phyloP scores from a whole-genome alignment of 2,329 filamentous ascomycete species.

The Trichocomaceae sp. region DNA sequence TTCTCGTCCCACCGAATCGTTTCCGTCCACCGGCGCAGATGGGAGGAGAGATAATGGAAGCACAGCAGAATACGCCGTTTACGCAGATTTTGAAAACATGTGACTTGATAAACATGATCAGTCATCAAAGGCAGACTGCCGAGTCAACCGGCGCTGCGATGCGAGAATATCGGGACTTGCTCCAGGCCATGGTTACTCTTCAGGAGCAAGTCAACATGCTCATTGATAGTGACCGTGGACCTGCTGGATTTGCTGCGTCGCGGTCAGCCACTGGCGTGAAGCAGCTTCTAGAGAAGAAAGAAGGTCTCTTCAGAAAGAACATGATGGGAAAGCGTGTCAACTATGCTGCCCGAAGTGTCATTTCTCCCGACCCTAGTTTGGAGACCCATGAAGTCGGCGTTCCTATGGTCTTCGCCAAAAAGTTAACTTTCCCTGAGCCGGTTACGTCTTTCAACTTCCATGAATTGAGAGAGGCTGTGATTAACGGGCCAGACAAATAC shows the following conservation, averaged over 20 bases:
- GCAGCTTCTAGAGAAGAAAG: slow-evolving; percentile 96
- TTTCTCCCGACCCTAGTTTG: slow-evolving; percentile 96
- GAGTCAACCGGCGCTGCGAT: slow-evolving; percentile 41
- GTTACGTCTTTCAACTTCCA: slow-evolving; percentile 97
- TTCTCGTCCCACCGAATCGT: slow-evolving; percentile 86
- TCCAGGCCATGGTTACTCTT: slow-evolving; percentile 73
- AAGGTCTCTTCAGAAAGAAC: slow-evolving; percentile 95
- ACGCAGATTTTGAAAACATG: slow-evolving; percentile 74
- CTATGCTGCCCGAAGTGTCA: slow-evolving; percentile 93
- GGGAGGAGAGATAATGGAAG: slow-evolving; percentile 76
- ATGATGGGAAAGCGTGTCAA: slow-evolving; percentile 99
- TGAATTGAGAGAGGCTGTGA: slow-evolving; percentile 90
- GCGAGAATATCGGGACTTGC: slow-evolving; percentile 66
- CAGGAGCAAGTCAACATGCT: slow-evolving; percentile 90
- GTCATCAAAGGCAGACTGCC: slow-evolving; percentile 57
- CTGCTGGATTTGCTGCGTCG: slow-evolving; percentile 70
- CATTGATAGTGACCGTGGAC: slow-evolving; percentile 83
- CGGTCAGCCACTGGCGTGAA: slow-evolving; percentile 84
- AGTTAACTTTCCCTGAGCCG: slow-evolving; percentile 92
- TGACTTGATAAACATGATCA: slow-evolving; percentile 65
- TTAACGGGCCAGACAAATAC: slow-evolving; percentile 90
- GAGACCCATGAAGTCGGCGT: slow-evolving; percentile 99
- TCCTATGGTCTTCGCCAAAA: slow-evolving; percentile 93
- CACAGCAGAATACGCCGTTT: slow-evolving; percentile 81
- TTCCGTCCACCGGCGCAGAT: slow-evolving; percentile 82